Base-by-base conservation (phyloP, 2,329 filamentous ascomycete species). In the Rhinocladiella similis region DNA sequence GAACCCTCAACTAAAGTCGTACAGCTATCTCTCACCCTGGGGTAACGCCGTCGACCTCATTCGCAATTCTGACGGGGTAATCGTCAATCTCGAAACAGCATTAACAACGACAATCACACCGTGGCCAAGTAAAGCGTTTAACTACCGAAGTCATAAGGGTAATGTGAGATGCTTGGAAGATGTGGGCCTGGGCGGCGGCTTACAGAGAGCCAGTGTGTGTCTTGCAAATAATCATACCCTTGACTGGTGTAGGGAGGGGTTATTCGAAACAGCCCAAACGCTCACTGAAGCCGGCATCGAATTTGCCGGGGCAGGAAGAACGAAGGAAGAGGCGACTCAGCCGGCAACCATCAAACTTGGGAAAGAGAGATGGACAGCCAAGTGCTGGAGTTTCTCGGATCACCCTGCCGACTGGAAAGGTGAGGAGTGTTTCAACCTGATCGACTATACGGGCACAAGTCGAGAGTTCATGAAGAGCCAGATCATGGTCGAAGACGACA, bases 41-140 rank as follows among this genome's bases (percentile, higher is more conserved):
- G 71, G 71, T 33, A 68, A 68, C 18, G 61, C 68, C 0, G 62
- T 73, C 0, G 65, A 69, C 1, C 56, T 75, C 7, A 65, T 75
- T 47, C 67, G 63, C 10, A 43, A 55, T 3, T 66, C 69, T 1
- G 66, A 73, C 45, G 63, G 75, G 14, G 70, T 67, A 41, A 61
- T 75, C 36, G 72, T 73, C 60, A 75, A 75, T 49, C 70, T 75
- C 50, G 73, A 75, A 60, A 75, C 72, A 1, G 57, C 73, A 12
- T 67, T 63, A 6, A 75, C 73, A 10, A 72, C 68, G 3, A 60
- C 65, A 29, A 22, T 43, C 7, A 56, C 53, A 1, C 66, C 65
- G 35, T 75, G 73, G 72, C 72, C 73, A 1, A 50, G 69, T 52
- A 75, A 75, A 42, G 63, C 65, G 2, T 75, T 73, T 66, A 75